Base-by-base conservation (phyloP, 2,329 filamentous ascomycete species). In the Coleophoma eucalyptorum region DNA sequence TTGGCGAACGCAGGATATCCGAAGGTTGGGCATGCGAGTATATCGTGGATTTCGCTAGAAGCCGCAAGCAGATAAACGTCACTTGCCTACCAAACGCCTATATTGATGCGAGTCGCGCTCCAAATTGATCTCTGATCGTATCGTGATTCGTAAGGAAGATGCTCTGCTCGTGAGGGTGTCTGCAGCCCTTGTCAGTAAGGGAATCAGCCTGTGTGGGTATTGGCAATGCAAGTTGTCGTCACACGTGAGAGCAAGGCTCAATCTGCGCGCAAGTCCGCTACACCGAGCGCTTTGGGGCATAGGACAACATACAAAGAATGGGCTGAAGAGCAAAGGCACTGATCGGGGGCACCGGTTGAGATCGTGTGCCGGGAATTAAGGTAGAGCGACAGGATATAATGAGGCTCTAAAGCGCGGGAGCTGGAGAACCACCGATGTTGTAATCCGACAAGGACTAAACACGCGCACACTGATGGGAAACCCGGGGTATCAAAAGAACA, bases 1-100 rank as follows among this genome's bases (percentile, higher is more conserved):
- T 56, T 43, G 52, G 49, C 49, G 53, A 50, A 55, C 49, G 53
- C 49, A 50, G n/a, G 34, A 51, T 47, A 49, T 50, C 51, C 55
- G 55, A 47, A 57, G 52, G 49, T 50, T 60, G 62, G 55, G 60
- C 64, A 66, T 66, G 59, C 61, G 62, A 59, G 57, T 60, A 56
- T 50, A 55, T 57, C 42, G 49, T 45, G 50, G 44, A 50, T 26
- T 26, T 59, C 52, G 52, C 53, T 56, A 52, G 53, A 47, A 54
- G 53, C 47, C 49, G 51, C 53, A 41, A 44, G 42, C 42, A 44
- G 21, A 44, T 44, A 56, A 56, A 53, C 48, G 35, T 53, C 52
- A 54, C 51, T 49, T 50, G 26, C 26, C 26, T 26, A 7, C 26
- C 26, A 26, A 26, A 26, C 26, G 26, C 26, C 26, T 26, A 26